These are phyloP conservation scores for Sarocladium kiliense DNA, from an alignment of 2,329 filamentous ascomycete species.

Conservation along the genomic window DNA sequence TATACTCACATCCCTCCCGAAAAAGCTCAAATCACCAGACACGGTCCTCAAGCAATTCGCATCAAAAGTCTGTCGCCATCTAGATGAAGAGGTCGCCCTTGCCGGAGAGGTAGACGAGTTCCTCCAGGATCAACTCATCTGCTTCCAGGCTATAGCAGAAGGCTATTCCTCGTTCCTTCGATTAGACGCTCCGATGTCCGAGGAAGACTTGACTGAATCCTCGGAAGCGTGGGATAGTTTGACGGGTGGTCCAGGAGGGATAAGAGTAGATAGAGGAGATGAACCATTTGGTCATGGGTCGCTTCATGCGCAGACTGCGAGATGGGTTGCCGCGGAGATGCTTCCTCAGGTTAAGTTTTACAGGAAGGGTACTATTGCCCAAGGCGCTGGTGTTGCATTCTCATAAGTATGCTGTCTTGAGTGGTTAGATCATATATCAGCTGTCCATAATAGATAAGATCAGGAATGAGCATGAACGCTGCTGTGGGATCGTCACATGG, in stretches of 20 bases:
- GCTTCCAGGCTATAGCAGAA: conserved; percentile 54
- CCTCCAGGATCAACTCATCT: conserved; percentile 56
- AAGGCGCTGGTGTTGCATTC: conserved; percentile 34
- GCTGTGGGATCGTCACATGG: too few species aligned
- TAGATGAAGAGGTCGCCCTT: conserved; percentile 38
- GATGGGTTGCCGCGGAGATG: conserved; percentile 52
- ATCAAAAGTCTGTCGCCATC: conserved; percentile 36
- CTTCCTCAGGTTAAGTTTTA: conserved; percentile 45
- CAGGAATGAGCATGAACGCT: too few species aligned
- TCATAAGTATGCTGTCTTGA: too few species aligned
- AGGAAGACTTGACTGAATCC: neutral
- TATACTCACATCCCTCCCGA: conserved; percentile 33
- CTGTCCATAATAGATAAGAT: too few species aligned
- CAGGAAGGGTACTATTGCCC: conserved; percentile 43
- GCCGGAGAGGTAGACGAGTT: conserved; percentile 49
- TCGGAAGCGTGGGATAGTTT: conserved; percentile 14
- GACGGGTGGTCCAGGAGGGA: conserved; percentile 18
- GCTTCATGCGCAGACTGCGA: conserved; percentile 52
- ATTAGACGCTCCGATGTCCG: neutral
- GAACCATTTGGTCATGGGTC: conserved; percentile 53
- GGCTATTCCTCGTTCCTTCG: conserved; percentile 44
- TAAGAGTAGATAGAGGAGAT: conserved; percentile 38
- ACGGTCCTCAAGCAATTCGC: conserved; percentile 36
- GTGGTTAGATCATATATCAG: too few species aligned
- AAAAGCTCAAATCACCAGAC: conserved; percentile 27